Evolutionary conservation across 768 basidiomycete species (phyloP).

Genomic region (Tricholoma bakamatsutake): DNA sequence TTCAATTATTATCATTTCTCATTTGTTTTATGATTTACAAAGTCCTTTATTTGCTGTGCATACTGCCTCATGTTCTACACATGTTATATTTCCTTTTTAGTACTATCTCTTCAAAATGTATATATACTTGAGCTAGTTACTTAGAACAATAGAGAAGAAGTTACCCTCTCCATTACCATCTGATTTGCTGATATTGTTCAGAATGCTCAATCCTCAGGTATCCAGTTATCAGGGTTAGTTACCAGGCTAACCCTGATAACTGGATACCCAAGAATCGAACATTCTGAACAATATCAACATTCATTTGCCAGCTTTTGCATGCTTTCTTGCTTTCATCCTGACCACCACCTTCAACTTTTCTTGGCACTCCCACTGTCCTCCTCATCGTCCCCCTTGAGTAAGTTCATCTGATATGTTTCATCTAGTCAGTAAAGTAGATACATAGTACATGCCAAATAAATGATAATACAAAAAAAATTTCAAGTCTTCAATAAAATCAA

Average conservation of each 20-base stretch:
- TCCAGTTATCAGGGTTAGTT: neutral
- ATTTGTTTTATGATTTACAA: too few species aligned
- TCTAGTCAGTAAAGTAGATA: neutral
- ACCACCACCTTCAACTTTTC: neutral
- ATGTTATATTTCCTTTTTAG: too few species aligned
- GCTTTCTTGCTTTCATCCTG: neutral
- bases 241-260: too few species aligned
- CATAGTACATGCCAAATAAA: neutral
- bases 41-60: too few species aligned
- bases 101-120: too few species aligned
- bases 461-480: neutral
- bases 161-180: too few species aligned
- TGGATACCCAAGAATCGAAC: neutral
- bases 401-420: neutral
- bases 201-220: neutral
- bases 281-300: neutral
- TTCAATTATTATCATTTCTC: too few species aligned
- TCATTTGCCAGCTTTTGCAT: neutral
- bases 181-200: neutral
- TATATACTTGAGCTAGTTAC: too few species aligned
- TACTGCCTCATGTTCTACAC: too few species aligned
- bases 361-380: neutral
- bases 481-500: neutral
- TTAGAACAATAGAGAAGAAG: too few species aligned
- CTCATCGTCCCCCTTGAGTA: neutral